These are phyloP conservation scores for Taiozyma sp. DNA, from an alignment of 1,139 yeast species.

Conservation along the genomic window DNA sequence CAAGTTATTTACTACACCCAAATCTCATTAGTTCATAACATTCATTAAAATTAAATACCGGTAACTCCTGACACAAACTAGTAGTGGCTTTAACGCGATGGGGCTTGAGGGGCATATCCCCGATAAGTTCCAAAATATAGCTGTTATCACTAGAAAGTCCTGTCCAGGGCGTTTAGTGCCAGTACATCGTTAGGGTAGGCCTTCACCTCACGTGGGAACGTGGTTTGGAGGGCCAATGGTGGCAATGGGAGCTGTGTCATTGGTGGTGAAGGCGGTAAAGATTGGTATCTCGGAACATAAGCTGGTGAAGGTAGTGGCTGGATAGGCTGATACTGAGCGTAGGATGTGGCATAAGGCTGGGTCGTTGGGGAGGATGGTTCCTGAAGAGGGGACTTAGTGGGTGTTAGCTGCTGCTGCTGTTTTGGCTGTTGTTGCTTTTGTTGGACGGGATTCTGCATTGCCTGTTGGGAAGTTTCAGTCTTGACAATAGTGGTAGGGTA, in stretches of 20 bases:
- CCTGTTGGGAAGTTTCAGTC: not conserved
- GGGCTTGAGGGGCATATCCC: not conserved
- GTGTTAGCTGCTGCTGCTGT: not conserved
- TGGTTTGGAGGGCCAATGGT: not conserved
- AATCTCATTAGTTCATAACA: not conserved
- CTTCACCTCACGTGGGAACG: not conserved
- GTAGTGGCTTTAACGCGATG: not conserved
- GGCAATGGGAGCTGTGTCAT: not conserved
- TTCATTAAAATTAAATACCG: not conserved
- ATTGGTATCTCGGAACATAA: not conserved
- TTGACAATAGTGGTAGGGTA: constrained; percentile 28
- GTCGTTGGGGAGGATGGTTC: not conserved
- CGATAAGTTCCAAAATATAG: not conserved
- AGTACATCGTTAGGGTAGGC: not conserved
- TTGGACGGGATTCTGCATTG: not conserved
- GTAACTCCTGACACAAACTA: not conserved
- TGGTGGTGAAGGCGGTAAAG: not conserved
- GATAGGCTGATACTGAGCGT: not conserved
- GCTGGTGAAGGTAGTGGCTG: not conserved
- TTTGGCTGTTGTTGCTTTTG: no score
- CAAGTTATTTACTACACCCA: not conserved
- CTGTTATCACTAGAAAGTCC: not conserved
- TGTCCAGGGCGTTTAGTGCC: not conserved
- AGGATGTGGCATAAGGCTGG: not conserved
- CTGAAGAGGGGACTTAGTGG: not conserved